Percentiles rank a stretch among this genome's conserved stretches.
These are phyloP conservation scores for Crepidotus variabilis DNA, from an alignment of 768 basidiomycete species.

Conservation along the genomic window DNA sequence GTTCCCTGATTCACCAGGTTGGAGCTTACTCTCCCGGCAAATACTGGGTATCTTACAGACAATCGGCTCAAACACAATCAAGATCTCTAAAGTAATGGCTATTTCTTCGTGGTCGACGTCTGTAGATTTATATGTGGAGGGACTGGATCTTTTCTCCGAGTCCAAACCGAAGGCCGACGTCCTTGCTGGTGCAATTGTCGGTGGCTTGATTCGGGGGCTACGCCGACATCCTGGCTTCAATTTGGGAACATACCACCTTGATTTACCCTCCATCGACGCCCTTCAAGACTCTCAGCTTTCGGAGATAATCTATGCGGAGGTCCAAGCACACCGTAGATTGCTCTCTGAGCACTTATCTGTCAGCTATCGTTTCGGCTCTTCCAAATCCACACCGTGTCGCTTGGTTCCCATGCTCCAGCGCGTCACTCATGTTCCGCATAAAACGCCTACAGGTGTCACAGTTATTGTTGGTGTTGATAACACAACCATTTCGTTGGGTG, in stretches of 20 bases:
- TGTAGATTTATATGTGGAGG: constrained; percentile 19
- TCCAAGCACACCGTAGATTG: constrained; percentile 14
- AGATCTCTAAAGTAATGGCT: constrained; percentile 15
- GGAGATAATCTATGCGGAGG: constrained; percentile 11
- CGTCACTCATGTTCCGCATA: constrained; percentile 9
- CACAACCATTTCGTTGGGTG: constrained; percentile 24
- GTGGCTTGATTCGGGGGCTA: constrained; percentile 26
- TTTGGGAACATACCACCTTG: constrained; percentile 16
- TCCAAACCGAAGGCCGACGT: constrained; percentile 11
- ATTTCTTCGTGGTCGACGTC: constrained; percentile 20
- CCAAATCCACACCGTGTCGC: constrained; percentile 15
- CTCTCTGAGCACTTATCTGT: constrained; percentile 16
- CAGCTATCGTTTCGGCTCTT: constrained; percentile 18
- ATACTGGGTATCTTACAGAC: constrained; percentile 20
- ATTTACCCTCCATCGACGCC: constrained; percentile 12
- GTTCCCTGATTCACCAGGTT: constrained; percentile 15
- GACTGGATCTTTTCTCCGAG: constrained; percentile 17
- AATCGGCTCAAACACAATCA: constrained; percentile 12
- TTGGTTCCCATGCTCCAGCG: constrained; percentile 21
- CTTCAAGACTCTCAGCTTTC: constrained; percentile 6
- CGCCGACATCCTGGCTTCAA: constrained; percentile 22
- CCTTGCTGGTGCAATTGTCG: constrained; percentile 19
- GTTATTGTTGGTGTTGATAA: constrained; percentile 31
- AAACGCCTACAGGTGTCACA: constrained; percentile 18
- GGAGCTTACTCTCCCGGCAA: constrained; percentile 14